Conservation (phyloP, 345 rosid genomes). For the Lagerstroemia speciosa region DNA sequence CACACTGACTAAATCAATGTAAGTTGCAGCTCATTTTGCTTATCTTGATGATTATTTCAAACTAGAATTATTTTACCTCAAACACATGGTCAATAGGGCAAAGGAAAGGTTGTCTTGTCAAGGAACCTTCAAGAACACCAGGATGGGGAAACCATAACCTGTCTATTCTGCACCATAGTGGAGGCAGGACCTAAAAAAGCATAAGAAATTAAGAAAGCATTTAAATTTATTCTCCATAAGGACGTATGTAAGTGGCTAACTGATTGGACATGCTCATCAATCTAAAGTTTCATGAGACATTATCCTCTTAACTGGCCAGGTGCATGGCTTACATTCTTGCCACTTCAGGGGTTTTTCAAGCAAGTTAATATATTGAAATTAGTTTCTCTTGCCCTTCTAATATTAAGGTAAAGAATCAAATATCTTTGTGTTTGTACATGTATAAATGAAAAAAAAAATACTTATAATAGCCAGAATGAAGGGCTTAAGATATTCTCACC, state of each 20-base stretch:
- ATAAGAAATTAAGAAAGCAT: conserved; percentile 9
- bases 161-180: conserved; percentile 97
- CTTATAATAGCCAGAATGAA: not conserved
- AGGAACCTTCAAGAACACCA: conserved; percentile 72
- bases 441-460: not conserved
- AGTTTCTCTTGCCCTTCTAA: no score
- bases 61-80: conserved; percentile 41
- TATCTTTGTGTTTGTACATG: not conserved
- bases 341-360: not conserved
- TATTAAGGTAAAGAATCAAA: no score
- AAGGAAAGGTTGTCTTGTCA: conserved; percentile 90
- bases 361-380: no score
- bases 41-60: not conserved
- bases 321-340: not conserved
- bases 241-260: not conserved
- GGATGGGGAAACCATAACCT: conserved; percentile 98
- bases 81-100: conserved; percentile 98
- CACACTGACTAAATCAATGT: not conserved
- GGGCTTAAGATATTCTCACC: conserved; percentile 40
- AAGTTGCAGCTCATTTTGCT: not conserved
- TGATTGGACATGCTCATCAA: not conserved
- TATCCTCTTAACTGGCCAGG: not conserved
- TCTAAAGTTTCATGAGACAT: not conserved
- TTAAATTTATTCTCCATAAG: not conserved
- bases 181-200: conserved; percentile 80